A percentile compares a stretch with the other conserved stretches of the same genome.
phyloP scores from a whole-genome alignment of 371 early-diverging fungal species.

The Quaeritorhiza haematococci region DNA sequence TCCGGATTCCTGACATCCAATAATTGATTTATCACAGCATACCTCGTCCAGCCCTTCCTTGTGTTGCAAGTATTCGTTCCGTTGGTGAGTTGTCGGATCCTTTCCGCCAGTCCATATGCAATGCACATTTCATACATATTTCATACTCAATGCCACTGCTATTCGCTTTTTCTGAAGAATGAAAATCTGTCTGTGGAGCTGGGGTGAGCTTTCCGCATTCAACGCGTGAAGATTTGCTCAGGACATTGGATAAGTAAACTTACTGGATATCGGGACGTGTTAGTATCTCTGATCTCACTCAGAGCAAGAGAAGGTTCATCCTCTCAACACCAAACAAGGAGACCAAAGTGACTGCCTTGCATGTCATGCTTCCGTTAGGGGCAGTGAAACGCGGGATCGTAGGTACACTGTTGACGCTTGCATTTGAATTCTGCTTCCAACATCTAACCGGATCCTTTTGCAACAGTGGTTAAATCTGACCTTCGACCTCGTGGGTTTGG shows the following conservation, averaged over 20 bases:
- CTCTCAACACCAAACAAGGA: slow-evolving; percentile 24
- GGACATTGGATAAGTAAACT: no score
- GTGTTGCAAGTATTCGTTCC: slow-evolving; percentile 28
- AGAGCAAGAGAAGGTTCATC: slow-evolving; percentile 29
- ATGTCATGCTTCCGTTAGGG: slow-evolving; percentile 29
- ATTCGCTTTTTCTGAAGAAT: no score
- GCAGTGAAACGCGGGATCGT: no score
- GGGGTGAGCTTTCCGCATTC: not conserved
- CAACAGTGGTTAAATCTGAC: slow-evolving; percentile 34
- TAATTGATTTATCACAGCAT: slow-evolving; percentile 7
- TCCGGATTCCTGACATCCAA: not conserved
- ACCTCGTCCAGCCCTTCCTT: slow-evolving; percentile 31
- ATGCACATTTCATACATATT: no score
- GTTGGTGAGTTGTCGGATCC: slow-evolving; percentile 3
- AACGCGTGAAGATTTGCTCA: no score
- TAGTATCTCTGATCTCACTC: slow-evolving; percentile 26
- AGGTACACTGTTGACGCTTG: not conserved
- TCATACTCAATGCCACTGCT: no score
- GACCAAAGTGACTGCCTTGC: slow-evolving; percentile 32
- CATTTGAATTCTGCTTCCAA: not conserved
- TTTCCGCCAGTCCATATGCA: not conserved
- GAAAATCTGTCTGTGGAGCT: not conserved
- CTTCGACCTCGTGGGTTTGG: slow-evolving; percentile 24
- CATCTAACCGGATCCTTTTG: not conserved
- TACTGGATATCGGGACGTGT: not conserved